Evolutionary conservation across 2,329 filamentous ascomycete genomes (phyloP).

Genomic region (Dendryphion nanum): DNA sequence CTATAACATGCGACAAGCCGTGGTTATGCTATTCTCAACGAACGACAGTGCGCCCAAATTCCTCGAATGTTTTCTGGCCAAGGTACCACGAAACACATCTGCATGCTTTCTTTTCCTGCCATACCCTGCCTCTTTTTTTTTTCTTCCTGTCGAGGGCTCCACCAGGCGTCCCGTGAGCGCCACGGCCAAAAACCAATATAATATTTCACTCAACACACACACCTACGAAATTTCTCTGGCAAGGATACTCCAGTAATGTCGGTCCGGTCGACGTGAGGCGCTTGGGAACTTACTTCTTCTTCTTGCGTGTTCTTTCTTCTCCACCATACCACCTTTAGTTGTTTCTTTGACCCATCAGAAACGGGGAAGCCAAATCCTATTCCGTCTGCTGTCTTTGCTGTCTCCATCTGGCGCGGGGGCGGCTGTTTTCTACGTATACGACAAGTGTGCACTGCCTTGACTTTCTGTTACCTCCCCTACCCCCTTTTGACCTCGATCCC

Average conservation of each 20-base stretch:
- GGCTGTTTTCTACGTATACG: too few species aligned
- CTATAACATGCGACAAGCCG: conserved; percentile 13
- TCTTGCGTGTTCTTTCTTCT: conserved; percentile 13
- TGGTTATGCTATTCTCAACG: conserved; percentile 31
- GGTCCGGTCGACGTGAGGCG: conserved; percentile 27
- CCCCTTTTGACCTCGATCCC: too few species aligned
- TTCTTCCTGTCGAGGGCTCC: too few species aligned
- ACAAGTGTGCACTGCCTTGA: too few species aligned
- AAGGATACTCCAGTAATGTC: conserved; percentile 21
- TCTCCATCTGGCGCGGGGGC: too few species aligned
- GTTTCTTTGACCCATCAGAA: too few species aligned
- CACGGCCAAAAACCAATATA: conserved; percentile 27
- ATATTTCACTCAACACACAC: conserved; percentile 17
- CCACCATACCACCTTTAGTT: conserved; percentile 34
- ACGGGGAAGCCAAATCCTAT: too few species aligned
- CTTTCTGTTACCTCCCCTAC: too few species aligned
- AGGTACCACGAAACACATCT: conserved; percentile 22
- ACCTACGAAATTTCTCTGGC: conserved; percentile 17
- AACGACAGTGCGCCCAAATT: conserved; percentile 30
- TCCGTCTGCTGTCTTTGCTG: too few species aligned
- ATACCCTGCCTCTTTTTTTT: conserved; percentile 23
- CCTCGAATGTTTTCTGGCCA: conserved; percentile 22
- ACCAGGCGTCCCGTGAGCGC: conserved; percentile 12
- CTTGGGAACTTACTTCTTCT: conserved; percentile 28
- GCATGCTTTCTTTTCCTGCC: conserved; percentile 20